Base-by-base conservation (phyloP, 2,329 filamentous ascomycete genomes). In the Boeremia lycopersici region DNA sequence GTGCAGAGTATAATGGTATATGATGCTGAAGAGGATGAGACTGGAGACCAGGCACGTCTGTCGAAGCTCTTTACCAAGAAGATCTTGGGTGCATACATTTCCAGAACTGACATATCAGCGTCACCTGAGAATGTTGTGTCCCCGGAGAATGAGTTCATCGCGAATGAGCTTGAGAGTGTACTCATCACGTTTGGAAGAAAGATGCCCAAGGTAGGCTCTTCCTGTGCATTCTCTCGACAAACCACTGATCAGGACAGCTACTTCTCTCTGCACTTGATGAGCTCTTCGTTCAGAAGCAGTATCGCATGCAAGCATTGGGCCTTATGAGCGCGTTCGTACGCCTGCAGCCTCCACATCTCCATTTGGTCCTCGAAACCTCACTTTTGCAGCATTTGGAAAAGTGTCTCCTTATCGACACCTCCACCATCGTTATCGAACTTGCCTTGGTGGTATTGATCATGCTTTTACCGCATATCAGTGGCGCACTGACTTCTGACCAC, bases 401-500 rank as follows among this genome's bases (percentile, higher is more conserved):
- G 66, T 93, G 89, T 59, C 79, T 95, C 1, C 88, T 91, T 73
- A 84, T 84, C 49, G 90, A 95, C 71, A 89, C 88, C 1, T 93
- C 89, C 0, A 90, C 89, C 0, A 87, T 88, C 0, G 85, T 89
- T 3, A 82, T 93, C n/a, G 89, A 89, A 1, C 78, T 91, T 38
- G 89, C 89, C 1, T 77, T 95, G 47, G 89, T 89, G 4, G 84
- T 86, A 7, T 75, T 95, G 54, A 88, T 90, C 61, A 95, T 95
- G 90, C 85, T 93, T 26, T 74, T 95, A 44, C 90, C 90, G 1
- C 89, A 93, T 68, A 90, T 93, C 73, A 90, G 90, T 1, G 87
- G 84, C 62, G 87, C 88, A 2, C 76, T 93, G 12, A 85, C 86
- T 2, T 81, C 84, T 0, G 68, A 73, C 23, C 66, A 73, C 25